Base-by-base conservation (phyloP, 164 flowering plant genomes). In the Echeveria elegans region DNA sequence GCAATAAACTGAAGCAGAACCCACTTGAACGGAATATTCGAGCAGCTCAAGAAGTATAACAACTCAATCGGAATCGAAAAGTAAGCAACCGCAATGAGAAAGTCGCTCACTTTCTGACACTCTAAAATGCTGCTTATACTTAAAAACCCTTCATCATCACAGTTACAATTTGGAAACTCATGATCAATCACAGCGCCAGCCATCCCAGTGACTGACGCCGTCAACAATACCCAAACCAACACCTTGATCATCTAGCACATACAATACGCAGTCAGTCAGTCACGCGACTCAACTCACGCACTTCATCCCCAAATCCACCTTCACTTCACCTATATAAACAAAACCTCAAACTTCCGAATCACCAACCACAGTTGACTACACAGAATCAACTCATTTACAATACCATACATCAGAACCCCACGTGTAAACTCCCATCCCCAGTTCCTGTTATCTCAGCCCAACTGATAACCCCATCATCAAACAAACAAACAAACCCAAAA, bases 11-110 rank as follows among this genome's bases (percentile, higher is more conserved):
- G 81, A 45, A 79, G 53, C 10, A 85, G 79, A 8, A 85, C 89
- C 89, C 85, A 83, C 77, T 81, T 85, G 71, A 81, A 85, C 2
- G 89, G 89, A 6, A 85, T 61, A 47, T 77, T 77, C 2, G 88
- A 79, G 73, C 76, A 77, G 71, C 83, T 83, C 48, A 85, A 64
- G 48, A 85, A 85, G 76, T 76, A 85, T n/a, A 85, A 75, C 2
- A 85, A 72, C 59, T 83, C 89, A 19, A 85, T 50, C 19, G 89
- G 89, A 29, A 85, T 84, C 2, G 88, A 84, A 59, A 84, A 84
- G 69, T 84, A 84, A 1, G 88, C 88, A 1, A 80, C 68, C 1
- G 86, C 89, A 63, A 85, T 85, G 53, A 85, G 74, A 75, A 80
- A 76, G 73, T 85, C 89, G 60, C 85, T 80, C 75, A 78, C 84